Evolutionary conservation across 768 basidiomycete genomes (phyloP).

Genomic region (Podaxis sp.): DNA sequence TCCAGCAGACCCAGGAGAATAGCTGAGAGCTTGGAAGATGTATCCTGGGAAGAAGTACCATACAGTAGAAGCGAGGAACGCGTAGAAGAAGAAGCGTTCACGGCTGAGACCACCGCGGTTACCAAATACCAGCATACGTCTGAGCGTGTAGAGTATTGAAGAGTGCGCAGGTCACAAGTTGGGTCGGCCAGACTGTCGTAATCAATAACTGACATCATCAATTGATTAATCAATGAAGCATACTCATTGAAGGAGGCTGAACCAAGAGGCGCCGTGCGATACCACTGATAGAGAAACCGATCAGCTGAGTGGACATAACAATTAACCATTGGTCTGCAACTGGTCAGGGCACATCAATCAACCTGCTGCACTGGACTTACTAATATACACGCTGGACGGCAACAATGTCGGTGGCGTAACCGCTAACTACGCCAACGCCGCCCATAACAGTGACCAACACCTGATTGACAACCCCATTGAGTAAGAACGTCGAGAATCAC

Average conservation of each 20-base stretch:
- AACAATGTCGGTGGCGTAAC: conserved; percentile 73
- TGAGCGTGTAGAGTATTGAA: conserved; percentile 84
- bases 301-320: conserved; percentile 71
- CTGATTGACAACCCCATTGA: conserved; percentile 16
- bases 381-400: conserved; percentile 77
- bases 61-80: conserved; percentile 47
- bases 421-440: conserved; percentile 38
- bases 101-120: conserved; percentile 63
- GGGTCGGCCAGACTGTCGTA: conserved; percentile 69
- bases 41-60: conserved; percentile 78
- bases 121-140: conserved; percentile 59
- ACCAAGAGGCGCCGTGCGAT: conserved; percentile 74
- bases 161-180: conserved; percentile 66
- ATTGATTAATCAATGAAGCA: conserved; percentile 15
- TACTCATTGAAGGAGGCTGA: conserved; percentile 66
- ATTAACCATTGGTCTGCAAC: conserved; percentile 70
- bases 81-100: conserved; percentile 72
- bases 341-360: neutral
- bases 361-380: conserved; percentile 29
- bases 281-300: conserved; percentile 80
- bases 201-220: neutral
- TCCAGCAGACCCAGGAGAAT: conserved; percentile 62
- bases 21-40: conserved; percentile 60
- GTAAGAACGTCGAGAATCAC: conserved; percentile 21
- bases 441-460: conserved; percentile 57